phyloP scores from a whole-genome alignment of 129 eudicot genomes.

The Smallanthus sonchifolius region DNA sequence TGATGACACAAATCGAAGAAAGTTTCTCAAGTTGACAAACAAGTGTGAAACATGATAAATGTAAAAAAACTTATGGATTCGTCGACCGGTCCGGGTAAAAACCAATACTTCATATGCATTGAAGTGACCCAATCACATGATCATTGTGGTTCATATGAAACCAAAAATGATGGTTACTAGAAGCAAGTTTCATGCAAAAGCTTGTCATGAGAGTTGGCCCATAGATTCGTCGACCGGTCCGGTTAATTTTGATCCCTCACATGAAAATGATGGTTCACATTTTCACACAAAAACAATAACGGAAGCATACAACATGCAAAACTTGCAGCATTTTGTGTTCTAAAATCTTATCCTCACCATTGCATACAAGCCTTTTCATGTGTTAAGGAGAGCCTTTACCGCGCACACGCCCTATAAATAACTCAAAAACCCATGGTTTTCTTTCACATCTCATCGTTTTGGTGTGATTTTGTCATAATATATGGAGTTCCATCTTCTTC shows the following conservation, averaged over 20 bases:
- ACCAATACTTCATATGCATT: no score
- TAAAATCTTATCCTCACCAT: not conserved
- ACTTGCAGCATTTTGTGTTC: not conserved
- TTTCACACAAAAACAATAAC: not conserved
- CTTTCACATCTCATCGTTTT: not conserved
- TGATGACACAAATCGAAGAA: no score
- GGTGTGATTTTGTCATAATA: no score
- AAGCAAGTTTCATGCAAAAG: not conserved
- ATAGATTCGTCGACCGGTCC: no score
- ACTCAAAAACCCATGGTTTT: not conserved
- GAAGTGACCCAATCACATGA: no score
- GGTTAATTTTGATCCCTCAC: no score
- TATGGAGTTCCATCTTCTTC: conserved; percentile 4
- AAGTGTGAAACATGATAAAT: no score
- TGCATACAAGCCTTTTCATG: not conserved
- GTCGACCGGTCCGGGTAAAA: no score
- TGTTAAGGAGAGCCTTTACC: not conserved
- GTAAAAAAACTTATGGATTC: no score
- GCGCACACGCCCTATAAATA: not conserved
- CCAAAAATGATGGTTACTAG: not conserved
- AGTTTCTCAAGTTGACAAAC: no score
- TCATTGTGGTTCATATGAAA: not conserved
- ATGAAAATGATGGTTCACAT: not conserved
- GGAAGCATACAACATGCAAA: not conserved
- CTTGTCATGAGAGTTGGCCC: no score